Conservation (phyloP, 176 grass and related monocot species). For the Musa acuminata region DNA sequence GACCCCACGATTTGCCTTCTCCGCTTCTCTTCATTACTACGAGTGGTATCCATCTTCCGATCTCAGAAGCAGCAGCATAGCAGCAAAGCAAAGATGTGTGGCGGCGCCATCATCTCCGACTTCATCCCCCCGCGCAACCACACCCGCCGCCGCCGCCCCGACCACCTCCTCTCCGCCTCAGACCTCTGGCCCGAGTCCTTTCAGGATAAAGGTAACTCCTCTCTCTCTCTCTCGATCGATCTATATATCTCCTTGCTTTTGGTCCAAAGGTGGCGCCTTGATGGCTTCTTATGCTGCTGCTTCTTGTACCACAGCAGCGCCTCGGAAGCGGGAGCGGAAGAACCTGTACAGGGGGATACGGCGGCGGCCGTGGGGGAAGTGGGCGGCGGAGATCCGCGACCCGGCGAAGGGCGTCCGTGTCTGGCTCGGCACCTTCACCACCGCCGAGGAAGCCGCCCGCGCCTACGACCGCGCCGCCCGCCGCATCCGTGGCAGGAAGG, state of each 20-base stretch:
- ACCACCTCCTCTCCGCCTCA: not conserved
- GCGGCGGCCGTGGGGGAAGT: constrained; percentile 42
- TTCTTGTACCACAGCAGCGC: constrained; percentile 11
- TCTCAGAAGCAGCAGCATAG: too few species aligned
- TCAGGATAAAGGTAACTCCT: not conserved
- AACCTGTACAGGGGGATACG: constrained; percentile 78
- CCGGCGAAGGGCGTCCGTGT: constrained; percentile 71
- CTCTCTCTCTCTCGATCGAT: not conserved
- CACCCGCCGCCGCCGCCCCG: not conserved
- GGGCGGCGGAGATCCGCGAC: constrained; percentile 44
- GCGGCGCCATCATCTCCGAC: not conserved
- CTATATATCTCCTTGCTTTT: not conserved
- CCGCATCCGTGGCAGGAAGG: constrained; percentile 76
- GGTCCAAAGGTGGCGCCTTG: not conserved
- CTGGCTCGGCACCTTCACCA: constrained; percentile 77
- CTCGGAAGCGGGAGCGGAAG: constrained; percentile 46
- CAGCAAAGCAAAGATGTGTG: not conserved
- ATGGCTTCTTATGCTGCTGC: not conserved
- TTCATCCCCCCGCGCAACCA: not conserved
- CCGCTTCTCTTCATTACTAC: too few species aligned
- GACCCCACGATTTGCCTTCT: too few species aligned
- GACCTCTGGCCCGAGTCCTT: not conserved
- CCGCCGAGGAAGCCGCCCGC: constrained; percentile 71
- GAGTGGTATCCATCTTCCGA: too few species aligned
- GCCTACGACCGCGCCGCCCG: constrained; percentile 76